A percentile compares a stretch with the other conserved stretches of the same genome.
These are phyloP conservation scores for Turritis glabra DNA, from an alignment of 345 rosid genomes.

Conservation along the genomic window DNA sequence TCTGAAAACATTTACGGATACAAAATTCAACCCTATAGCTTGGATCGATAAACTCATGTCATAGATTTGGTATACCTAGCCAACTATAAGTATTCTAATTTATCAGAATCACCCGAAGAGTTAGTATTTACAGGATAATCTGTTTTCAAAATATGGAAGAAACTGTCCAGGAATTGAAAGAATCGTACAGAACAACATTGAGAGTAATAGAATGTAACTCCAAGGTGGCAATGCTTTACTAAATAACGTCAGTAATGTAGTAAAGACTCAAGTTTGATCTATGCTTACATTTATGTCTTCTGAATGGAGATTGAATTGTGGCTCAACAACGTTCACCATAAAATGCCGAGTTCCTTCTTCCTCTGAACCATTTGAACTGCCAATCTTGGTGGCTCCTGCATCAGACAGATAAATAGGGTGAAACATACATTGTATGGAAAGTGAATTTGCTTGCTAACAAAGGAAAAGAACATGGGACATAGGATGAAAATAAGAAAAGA, in stretches of 20 bases:
- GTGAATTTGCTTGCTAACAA: background rate
- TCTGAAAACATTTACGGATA: background rate
- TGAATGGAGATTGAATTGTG: constrained; percentile 98
- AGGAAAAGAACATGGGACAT: background rate
- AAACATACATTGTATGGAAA: background rate
- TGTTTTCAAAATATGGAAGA: background rate
- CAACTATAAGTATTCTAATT: background rate
- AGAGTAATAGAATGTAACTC: background rate
- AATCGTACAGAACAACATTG: background rate
- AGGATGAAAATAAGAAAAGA: background rate
- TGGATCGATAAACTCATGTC: background rate
- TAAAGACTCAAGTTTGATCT: constrained; percentile 15
- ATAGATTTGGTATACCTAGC: background rate
- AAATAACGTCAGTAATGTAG: background rate
- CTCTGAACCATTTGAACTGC: constrained; percentile 53
- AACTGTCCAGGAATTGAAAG: background rate
- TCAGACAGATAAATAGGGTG: constrained; percentile 27
- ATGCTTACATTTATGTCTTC: constrained; percentile 93
- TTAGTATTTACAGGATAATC: background rate
- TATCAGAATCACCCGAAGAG: background rate
- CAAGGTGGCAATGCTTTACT: background rate
- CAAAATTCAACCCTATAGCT: background rate
- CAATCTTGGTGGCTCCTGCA: constrained; percentile 51
- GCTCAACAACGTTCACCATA: constrained; percentile 96
- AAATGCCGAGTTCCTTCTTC: constrained; percentile 84